These are phyloP conservation scores for Aspergillus intermedius DNA, from an alignment of 2,329 filamentous ascomycete genomes.

Conservation along the genomic window DNA sequence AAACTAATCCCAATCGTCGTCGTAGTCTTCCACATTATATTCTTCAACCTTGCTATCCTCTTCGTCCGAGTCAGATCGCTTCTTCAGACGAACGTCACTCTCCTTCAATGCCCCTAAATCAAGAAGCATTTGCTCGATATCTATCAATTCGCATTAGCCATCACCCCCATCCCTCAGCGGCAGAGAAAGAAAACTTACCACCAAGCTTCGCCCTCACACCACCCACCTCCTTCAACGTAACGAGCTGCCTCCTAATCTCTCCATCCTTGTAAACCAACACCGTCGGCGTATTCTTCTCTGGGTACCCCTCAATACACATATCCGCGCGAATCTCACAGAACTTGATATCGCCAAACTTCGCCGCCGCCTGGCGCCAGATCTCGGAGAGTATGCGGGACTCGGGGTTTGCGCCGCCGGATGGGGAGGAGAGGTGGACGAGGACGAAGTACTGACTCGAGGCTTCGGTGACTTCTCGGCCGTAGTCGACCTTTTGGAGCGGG, in stretches of 20 bases:
- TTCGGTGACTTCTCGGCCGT: slow-evolving; percentile 83
- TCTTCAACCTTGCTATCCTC: slow-evolving; percentile 49
- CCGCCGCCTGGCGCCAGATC: slow-evolving; percentile 77
- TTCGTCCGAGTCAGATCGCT: slow-evolving; percentile 50
- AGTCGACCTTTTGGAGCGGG: slow-evolving; percentile 90
- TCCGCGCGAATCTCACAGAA: slow-evolving; percentile 93
- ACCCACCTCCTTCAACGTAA: slow-evolving; percentile 75
- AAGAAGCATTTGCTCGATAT: slow-evolving; percentile 75
- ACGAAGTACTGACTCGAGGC: slow-evolving; percentile 64
- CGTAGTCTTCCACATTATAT: slow-evolving; percentile 43
- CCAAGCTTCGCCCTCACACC: slow-evolving; percentile 64
- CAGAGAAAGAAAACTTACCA: slow-evolving; percentile 21
- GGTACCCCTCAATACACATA: slow-evolving; percentile 94
- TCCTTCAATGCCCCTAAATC: slow-evolving; percentile 73
- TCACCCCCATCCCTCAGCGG: slow-evolving; percentile 1
- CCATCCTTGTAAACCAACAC: slow-evolving; percentile 88
- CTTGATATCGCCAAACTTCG: slow-evolving; percentile 87
- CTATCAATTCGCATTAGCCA: slow-evolving; percentile 22
- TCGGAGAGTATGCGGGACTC: slow-evolving; percentile 79
- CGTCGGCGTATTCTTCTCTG: slow-evolving; percentile 89
- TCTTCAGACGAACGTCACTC: slow-evolving; percentile 69
- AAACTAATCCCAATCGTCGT: slow-evolving; percentile 52
- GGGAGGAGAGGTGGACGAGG: slow-evolving; percentile 74
- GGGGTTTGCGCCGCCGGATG: slow-evolving; percentile 64
- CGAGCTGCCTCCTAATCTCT: slow-evolving; percentile 83